Evolutionary conservation across 495 filamentous ascomycete species (phyloP).

Genomic region (Penicillium soppii): DNA sequence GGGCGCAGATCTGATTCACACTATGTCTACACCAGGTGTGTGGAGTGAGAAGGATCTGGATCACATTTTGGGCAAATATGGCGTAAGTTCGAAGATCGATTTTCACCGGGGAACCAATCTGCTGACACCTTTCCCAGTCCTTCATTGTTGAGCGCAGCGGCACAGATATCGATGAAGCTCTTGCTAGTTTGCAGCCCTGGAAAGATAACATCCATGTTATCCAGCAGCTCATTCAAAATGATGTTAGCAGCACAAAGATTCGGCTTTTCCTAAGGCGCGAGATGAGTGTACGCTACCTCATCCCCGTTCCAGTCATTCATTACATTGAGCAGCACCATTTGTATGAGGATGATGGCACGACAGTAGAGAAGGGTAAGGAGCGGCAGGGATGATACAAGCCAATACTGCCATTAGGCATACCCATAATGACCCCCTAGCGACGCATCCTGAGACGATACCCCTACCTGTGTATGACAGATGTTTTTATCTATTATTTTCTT

Average conservation of each 20-base stretch:
- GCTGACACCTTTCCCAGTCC: conserved; percentile 35
- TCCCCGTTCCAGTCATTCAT: conserved; percentile 65
- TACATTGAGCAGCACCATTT: conserved; percentile 77
- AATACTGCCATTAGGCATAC: not conserved
- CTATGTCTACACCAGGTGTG: conserved; percentile 72
- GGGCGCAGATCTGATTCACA: conserved; percentile 84
- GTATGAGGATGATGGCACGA: conserved; percentile 64
- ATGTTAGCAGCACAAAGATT: conserved; percentile 88
- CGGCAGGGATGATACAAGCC: conserved; percentile 20
- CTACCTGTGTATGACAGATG: conserved; percentile 5
- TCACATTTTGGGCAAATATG: conserved; percentile 83
- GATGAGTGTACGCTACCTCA: conserved; percentile 71
- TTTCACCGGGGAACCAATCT: not conserved
- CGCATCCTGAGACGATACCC: conserved; percentile 30
- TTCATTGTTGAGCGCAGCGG: conserved; percentile 89
- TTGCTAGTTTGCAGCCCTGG: conserved; percentile 70
- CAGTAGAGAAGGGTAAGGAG: conserved; percentile 43
- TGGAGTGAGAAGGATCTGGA: conserved; percentile 83
- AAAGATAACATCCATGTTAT: conserved; percentile 83
- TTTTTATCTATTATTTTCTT: conserved; percentile 15
- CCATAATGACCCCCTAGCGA: conserved; percentile 16
- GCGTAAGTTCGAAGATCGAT: conserved; percentile 40
- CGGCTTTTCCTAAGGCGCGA: conserved; percentile 77
- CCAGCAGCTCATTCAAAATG: conserved; percentile 84
- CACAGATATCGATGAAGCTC: conserved; percentile 83